phyloP scores from a whole-genome alignment of 768 basidiomycete species.

The Tricholoma saponaceum region DNA sequence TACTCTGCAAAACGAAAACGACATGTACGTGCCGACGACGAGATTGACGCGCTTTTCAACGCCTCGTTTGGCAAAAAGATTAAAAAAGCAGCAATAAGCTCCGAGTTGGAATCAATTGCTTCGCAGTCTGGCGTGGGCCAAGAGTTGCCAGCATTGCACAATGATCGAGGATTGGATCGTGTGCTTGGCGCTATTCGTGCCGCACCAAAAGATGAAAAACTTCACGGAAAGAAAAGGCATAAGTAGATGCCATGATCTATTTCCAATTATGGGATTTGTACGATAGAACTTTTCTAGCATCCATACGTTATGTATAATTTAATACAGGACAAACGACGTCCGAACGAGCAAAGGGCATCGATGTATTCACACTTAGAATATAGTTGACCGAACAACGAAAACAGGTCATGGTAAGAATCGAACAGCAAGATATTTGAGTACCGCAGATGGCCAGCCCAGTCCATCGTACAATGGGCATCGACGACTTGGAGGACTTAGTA shows the following conservation, averaged over 20 bases:
- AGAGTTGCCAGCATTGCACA: slow-evolving; percentile 3
- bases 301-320: too few relatives aligned
- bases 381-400: too few relatives aligned
- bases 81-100: slow-evolving; percentile 48
- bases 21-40: slow-evolving; percentile 45
- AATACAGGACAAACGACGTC: too few relatives aligned
- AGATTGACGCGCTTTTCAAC: slow-evolving; percentile 75
- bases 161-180: slow-evolving; percentile 38
- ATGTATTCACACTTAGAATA: too few relatives aligned
- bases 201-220: slow-evolving; percentile 47
- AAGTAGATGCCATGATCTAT: neutral
- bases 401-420: too few relatives aligned
- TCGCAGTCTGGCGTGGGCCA: neutral
- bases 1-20: slow-evolving; percentile 36
- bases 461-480: too few relatives aligned
- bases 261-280: neutral
- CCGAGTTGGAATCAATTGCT: neutral
- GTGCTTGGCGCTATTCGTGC: slow-evolving; percentile 58
- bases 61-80: slow-evolving; percentile 51
- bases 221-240: slow-evolving; percentile 22
- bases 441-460: too few relatives aligned
- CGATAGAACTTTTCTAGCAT: neutral
- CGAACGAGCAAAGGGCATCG: too few relatives aligned
- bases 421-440: too few relatives aligned
- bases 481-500: too few relatives aligned